Base-by-base conservation (phyloP, 257 asterid genomes). In the Petrea volubilis region DNA sequence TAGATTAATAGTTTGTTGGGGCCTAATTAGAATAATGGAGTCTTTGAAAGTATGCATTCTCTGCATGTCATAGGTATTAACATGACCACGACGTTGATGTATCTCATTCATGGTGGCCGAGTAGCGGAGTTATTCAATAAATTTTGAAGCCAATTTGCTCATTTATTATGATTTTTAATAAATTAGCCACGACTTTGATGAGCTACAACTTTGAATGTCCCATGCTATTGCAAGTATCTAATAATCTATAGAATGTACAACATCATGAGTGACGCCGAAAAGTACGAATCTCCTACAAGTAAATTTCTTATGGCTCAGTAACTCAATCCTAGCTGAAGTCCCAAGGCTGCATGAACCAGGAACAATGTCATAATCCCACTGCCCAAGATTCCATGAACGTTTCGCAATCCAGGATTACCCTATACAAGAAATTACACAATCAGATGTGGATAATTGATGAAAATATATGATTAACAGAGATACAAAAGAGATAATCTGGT, bases 341-440 rank as follows among this genome's bases (percentile, higher is more conserved):
- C 98, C 3, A 93, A 67, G 46, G 85, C 96, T 8, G 90, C 91
- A 72, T 93, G 98, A 43, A 93, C 91, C 6, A 93, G 82, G 78
- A 93, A 93, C 82, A 93, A 59, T 0, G 97, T 91, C 97, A 93
- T 87, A 53, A 93, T 93, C 67, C 96, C 92, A 76, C 97, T 91
- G 46, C 98, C 98, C 81, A 93, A 75, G 51, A 91, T 85, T 67
- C 93, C 97, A 77, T 93, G 98, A 25, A 79, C 80, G 66, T 81
- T 86, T 25, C 96, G 90, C 81, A 91, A 71, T 65, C 89, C 94
- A 0, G 95, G 85, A 61, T 89, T 93, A 27, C 96, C 97, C 98
- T 93, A 61, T 13, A 67, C 21, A 28, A 1, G 47, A 31, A 38
- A 13, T 47, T 14, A 18, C 44, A 36, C 11, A 33, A 38, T 78